Conservation (phyloP, 768 basidiomycete genomes). For the Suillus luteus region DNA sequence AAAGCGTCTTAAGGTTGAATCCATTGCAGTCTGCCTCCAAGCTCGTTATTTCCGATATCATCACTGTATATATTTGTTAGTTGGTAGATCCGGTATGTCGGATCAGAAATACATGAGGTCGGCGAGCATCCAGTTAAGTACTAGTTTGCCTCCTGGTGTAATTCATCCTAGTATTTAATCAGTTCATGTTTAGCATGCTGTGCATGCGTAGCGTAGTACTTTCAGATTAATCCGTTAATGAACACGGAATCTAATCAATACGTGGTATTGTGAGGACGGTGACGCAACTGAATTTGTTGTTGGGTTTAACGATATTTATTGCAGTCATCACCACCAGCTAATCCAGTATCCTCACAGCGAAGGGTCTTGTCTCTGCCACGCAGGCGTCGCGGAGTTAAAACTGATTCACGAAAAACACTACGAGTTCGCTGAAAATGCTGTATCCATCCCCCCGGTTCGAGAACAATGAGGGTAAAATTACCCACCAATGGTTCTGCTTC, state of each 20-base stretch:
- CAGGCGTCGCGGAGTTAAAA: constrained; percentile 35
- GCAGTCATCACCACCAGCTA: background rate
- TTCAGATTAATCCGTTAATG: background rate
- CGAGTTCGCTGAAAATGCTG: background rate
- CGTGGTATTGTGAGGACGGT: background rate
- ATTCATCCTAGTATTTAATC: background rate
- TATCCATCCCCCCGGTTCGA: background rate
- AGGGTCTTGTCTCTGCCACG: constrained; percentile 20
- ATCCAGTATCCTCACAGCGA: background rate
- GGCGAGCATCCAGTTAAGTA: constrained; percentile 2
- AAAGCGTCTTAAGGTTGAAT: background rate
- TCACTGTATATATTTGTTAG: constrained; percentile 1
- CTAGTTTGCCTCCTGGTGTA: constrained; percentile 4
- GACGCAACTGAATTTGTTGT: background rate
- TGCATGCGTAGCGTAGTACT: background rate
- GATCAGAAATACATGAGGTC: background rate
- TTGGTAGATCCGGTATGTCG: background rate
- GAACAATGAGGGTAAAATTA: constrained; percentile 4
- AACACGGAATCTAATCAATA: background rate
- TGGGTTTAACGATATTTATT: background rate
- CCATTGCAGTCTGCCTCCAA: background rate
- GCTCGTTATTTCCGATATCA: constrained; percentile 10
- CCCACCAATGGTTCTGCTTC: background rate
- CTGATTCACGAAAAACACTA: background rate
- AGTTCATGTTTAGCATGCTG: background rate